phyloP scores from a whole-genome alignment of 345 rosid species.

The Eucalyptus lansdowneana region DNA sequence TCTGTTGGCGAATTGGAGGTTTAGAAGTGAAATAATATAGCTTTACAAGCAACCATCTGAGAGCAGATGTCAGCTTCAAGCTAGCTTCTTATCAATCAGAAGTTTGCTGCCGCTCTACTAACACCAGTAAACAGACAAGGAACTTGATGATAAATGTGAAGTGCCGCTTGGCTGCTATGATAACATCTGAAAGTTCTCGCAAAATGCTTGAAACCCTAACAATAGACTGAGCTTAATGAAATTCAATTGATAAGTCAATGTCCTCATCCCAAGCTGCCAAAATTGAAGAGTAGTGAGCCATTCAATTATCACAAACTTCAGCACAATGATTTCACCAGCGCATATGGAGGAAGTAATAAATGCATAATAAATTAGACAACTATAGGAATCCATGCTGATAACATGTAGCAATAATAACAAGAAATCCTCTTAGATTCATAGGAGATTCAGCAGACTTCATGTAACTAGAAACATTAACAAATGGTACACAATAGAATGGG shows the following conservation, averaged over 20 bases:
- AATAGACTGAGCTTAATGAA: neutral
- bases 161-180: neutral
- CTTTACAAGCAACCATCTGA: neutral
- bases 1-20: too few relatives aligned
- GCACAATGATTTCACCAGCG: neutral
- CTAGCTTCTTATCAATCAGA: neutral
- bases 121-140: neutral
- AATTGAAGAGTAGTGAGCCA: neutral
- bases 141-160: neutral
- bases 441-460: neutral
- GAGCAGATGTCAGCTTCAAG: neutral
- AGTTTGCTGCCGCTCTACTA: neutral
- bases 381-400: neutral
- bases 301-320: neutral
- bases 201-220: neutral
- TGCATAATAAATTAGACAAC: neutral
- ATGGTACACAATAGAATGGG: neutral
- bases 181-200: neutral
- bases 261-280: neutral
- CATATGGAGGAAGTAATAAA: neutral
- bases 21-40: neutral
- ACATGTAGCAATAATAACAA: neutral
- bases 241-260: neutral
- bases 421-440: neutral
- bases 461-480: neutral